phyloP scores from a whole-genome alignment of 139 green algal genomes.

The Spirogloea muscicola region DNA sequence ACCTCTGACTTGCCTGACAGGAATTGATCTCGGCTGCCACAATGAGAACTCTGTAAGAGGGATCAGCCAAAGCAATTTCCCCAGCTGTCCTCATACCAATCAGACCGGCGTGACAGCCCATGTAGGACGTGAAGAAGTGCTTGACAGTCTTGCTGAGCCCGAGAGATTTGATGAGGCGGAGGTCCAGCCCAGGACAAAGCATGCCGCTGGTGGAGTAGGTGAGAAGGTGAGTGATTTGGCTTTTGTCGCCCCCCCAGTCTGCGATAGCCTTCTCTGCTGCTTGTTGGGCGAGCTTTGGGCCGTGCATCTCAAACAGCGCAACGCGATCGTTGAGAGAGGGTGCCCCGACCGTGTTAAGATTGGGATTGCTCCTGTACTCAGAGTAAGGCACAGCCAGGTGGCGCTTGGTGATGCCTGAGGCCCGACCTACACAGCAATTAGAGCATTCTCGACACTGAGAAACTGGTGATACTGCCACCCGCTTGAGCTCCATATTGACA shows the following conservation, averaged over 20 bases:
- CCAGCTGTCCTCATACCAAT: slow-evolving; percentile 11
- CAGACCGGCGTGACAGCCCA: slow-evolving; percentile 32
- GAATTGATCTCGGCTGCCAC: slow-evolving; percentile 31
- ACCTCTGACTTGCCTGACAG: too few species aligned
- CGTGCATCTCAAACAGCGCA: slow-evolving; percentile 9
- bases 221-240: slow-evolving; percentile 28
- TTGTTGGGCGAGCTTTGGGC: background rate
- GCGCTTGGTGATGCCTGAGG: slow-evolving; percentile 23
- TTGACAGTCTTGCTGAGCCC: slow-evolving; percentile 15
- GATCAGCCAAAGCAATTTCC: slow-evolving; percentile 17
- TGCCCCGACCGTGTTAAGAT: background rate
- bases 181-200: slow-evolving; percentile 21
- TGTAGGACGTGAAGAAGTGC: slow-evolving; percentile 27
- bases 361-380: slow-evolving; percentile 3
- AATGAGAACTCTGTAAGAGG: slow-evolving; percentile 7
- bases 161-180: slow-evolving; percentile 26
- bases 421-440: slow-evolving; percentile 1
- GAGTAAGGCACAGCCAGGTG: background rate
- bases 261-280: slow-evolving; percentile 23
- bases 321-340: slow-evolving; percentile 12
- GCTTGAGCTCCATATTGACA: background rate
- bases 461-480: background rate
- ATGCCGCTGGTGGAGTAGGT: slow-evolving; percentile 38
- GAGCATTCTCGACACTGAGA: background rate
- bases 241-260: slow-evolving; percentile 14